Evolutionary conservation across 164 flowering plant species (phyloP).

Genomic region (Stephania cephalantha): DNA sequence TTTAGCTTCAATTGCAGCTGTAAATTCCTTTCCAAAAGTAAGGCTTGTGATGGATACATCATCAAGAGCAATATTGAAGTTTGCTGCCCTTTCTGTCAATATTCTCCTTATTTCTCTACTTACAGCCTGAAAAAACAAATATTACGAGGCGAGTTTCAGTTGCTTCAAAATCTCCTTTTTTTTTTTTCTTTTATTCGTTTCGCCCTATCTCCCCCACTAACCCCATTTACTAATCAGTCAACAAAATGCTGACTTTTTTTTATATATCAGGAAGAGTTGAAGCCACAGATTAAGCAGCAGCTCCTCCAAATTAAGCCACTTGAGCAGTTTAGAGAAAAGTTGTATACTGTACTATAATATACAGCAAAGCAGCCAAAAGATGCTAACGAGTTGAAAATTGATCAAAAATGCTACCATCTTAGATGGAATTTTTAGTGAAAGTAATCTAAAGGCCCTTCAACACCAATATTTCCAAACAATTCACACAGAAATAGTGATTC

Average conservation of each 20-base stretch:
- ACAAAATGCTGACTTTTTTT: not conserved
- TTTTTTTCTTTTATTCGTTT: not conserved
- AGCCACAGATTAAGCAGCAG: not conserved
- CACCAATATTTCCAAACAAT: not conserved
- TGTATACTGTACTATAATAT: not conserved
- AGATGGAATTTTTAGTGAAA: not conserved
- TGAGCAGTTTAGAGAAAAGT: not conserved
- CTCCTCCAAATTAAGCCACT: not conserved
- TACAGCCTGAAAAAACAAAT: slow-evolving; percentile 28
- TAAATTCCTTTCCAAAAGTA: slow-evolving; percentile 51
- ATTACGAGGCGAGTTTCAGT: not conserved
- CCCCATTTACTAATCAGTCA: not conserved
- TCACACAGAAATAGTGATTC: not conserved
- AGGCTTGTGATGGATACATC: slow-evolving; percentile 57
- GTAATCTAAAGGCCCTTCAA: not conserved
- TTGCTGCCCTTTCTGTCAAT: slow-evolving; percentile 45
- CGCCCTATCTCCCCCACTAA: not conserved
- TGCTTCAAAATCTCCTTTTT: not conserved
- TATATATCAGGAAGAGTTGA: not conserved
- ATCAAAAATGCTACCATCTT: not conserved
- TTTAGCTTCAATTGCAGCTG: slow-evolving; percentile 59
- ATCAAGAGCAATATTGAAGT: slow-evolving; percentile 56
- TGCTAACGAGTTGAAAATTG: not conserved
- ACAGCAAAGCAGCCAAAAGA: not conserved
- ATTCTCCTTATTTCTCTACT: slow-evolving; percentile 52